Evolutionary conservation across 768 basidiomycete species (phyloP).

Genomic region (Chiua virens): DNA sequence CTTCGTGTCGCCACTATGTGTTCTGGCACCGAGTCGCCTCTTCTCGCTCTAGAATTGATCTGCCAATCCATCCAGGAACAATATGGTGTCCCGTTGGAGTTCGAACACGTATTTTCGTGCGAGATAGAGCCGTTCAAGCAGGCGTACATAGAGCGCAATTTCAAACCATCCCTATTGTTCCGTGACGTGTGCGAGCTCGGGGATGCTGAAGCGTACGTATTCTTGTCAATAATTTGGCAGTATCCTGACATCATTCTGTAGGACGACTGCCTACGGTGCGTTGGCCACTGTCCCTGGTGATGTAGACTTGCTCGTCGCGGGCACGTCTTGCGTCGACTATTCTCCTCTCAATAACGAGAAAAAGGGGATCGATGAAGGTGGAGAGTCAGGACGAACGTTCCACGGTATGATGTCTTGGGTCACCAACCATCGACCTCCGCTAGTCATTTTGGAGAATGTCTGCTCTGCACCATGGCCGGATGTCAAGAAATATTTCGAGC

Average conservation of each 20-base stretch:
- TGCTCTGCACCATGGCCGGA: constrained; percentile 84
- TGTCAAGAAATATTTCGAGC: constrained; percentile 75
- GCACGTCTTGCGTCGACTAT: constrained; percentile 96
- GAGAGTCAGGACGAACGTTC: constrained; percentile 93
- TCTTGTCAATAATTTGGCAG: not conserved
- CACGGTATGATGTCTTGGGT: constrained; percentile 96
- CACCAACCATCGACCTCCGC: constrained; percentile 75
- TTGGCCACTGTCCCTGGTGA: constrained; percentile 84
- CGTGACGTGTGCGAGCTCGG: constrained; percentile 93
- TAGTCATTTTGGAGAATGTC: constrained; percentile 96
- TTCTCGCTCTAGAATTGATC: constrained; percentile 86
- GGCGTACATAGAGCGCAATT: constrained; percentile 96
- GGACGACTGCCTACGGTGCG: constrained; percentile 91
- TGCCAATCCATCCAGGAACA: constrained; percentile 72
- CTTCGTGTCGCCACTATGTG: constrained; percentile 97
- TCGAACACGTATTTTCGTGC: constrained; percentile 95
- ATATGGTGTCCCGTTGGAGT: constrained; percentile 59
- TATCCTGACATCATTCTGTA: constrained; percentile 30
- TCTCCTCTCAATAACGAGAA: constrained; percentile 94
- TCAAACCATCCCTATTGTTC: constrained; percentile 88
- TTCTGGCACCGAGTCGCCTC: constrained; percentile 93
- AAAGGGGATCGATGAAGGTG: constrained; percentile 84
- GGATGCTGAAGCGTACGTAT: constrained; percentile 67
- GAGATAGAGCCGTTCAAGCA: constrained; percentile 98
- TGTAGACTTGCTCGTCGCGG: constrained; percentile 88